Evolutionary conservation across 768 basidiomycete species (phyloP).

Genomic region (Trametes meyenii): DNA sequence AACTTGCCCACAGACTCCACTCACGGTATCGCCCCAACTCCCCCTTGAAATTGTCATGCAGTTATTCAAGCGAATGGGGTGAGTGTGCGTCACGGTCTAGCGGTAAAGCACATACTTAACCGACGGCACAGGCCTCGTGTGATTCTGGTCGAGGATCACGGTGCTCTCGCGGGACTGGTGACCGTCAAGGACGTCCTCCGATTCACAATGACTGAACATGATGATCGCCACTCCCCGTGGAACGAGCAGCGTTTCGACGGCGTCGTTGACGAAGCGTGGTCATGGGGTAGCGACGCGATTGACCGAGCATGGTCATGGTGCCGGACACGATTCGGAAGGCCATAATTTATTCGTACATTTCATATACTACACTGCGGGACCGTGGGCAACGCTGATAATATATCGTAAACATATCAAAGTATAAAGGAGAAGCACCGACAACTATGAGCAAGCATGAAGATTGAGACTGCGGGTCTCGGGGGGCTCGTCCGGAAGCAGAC

Average conservation of each 20-base stretch:
- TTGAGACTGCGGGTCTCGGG: no score
- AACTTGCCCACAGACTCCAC: conserved; percentile 67
- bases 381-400: not conserved
- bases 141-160: conserved; percentile 91
- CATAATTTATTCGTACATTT: conserved; percentile 17
- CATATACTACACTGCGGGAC: not conserved
- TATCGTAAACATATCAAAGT: no score
- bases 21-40: conserved; percentile 89
- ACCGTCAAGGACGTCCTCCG: conserved; percentile 96
- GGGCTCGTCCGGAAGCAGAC: no score
- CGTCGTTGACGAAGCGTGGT: conserved; percentile 31
- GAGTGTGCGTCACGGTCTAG: conserved; percentile 35
- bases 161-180: conserved; percentile 79
- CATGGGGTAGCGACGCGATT: conserved; percentile 23
- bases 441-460: no score
- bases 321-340: conserved; percentile 16
- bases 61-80: conserved; percentile 98
- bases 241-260: conserved; percentile 33
- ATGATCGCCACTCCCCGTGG: conserved; percentile 30
- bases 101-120: not conserved
- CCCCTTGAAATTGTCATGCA: conserved; percentile 98
- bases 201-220: conserved; percentile 57
- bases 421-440: no score
- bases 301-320: conserved; percentile 14
- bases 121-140: conserved; percentile 74